Evolutionary conservation across 306 rosid genomes (phyloP).

Genomic region (Quercus robur): DNA sequence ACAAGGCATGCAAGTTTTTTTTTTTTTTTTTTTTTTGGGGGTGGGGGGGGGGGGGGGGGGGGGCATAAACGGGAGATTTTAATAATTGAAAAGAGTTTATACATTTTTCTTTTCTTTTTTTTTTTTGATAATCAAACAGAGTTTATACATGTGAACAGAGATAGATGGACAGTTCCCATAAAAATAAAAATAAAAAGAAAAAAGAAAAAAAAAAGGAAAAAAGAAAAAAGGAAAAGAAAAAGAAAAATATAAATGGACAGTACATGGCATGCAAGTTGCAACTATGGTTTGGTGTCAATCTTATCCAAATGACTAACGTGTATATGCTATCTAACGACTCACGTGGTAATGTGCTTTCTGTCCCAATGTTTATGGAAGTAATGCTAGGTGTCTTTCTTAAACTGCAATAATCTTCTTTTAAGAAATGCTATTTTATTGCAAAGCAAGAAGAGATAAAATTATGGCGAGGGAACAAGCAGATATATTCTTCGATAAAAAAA

Average conservation of each 20-base stretch:
- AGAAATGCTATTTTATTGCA: constrained; percentile 1
- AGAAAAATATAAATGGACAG: no score
- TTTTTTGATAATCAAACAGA: neutral
- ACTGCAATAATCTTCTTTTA: neutral
- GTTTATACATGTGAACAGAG: no score
- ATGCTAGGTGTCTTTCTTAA: constrained; percentile 13
- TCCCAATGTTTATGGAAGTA: constrained; percentile 26
- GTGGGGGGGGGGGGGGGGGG: no score
- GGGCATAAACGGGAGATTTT: no score
- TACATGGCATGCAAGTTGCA: neutral
- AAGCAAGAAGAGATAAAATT: neutral
- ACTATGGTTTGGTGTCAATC: constrained; percentile 18
- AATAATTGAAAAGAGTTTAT: no score
- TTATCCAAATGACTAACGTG: constrained; percentile 40
- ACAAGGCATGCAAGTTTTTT: no score
- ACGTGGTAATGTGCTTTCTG: constrained; percentile 42
- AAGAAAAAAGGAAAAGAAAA: no score
- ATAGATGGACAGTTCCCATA: no score
- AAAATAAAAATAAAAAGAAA: no score
- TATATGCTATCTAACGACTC: constrained; percentile 18
- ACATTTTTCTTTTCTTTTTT: no score
- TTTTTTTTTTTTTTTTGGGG: no score
- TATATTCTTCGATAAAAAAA: neutral
- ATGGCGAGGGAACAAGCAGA: neutral
- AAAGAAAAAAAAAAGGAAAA: no score